Evolutionary conservation across 176 grass and related monocot species (phyloP).

Genomic region (Oryza punctata): DNA sequence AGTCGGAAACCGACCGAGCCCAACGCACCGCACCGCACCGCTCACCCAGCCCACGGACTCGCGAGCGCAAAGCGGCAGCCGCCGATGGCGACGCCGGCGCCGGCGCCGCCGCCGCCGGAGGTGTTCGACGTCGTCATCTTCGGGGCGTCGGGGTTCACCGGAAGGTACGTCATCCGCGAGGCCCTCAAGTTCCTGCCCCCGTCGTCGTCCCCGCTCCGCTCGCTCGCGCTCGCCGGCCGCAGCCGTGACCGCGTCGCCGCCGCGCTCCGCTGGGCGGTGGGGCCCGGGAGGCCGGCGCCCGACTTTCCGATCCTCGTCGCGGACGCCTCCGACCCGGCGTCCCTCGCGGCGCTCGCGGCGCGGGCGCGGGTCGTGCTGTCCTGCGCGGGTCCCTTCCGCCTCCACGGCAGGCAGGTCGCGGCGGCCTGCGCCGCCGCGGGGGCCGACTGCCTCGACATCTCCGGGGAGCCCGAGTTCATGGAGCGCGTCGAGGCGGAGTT

Average conservation of each 20-base stretch:
- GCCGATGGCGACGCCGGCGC: conserved; percentile 31
- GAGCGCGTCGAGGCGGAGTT: conserved; percentile 71
- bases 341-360: conserved; percentile 54
- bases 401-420: conserved; percentile 65
- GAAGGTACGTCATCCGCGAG: conserved; percentile 86
- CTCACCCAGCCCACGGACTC: neutral
- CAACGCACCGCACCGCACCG: too few species aligned
- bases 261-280: conserved; percentile 62
- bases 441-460: conserved; percentile 81
- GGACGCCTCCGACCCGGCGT: conserved; percentile 64
- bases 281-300: conserved; percentile 24
- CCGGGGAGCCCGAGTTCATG: conserved; percentile 91
- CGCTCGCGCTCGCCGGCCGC: conserved; percentile 74
- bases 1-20: too few species aligned
- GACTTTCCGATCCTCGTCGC: conserved; percentile 59
- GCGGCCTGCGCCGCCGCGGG: conserved; percentile 60
- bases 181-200: conserved; percentile 68
- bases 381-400: conserved; percentile 74
- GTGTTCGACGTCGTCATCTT: conserved; percentile 85
- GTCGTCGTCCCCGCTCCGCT: conserved; percentile 39
- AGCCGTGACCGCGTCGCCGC: conserved; percentile 57
- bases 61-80: neutral
- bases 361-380: conserved; percentile 62
- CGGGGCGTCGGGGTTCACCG: conserved; percentile 92
- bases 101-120: conserved; percentile 19